Evolutionary conservation across 805 yeast genomes (phyloP).

Genomic region (Komagataella populi): DNA sequence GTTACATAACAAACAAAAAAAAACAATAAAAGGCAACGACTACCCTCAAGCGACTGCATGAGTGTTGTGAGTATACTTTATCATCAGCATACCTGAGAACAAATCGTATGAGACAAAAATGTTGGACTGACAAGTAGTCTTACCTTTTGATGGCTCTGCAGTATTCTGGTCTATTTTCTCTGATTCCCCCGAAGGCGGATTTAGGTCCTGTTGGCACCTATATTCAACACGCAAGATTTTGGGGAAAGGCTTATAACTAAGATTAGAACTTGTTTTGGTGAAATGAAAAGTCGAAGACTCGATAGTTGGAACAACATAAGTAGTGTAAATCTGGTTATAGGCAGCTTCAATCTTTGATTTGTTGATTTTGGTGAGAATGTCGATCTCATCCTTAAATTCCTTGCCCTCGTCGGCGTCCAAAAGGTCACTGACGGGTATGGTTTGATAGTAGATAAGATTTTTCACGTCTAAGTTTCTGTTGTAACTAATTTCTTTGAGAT

Average conservation of each 20-base stretch:
- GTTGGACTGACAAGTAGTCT: slow-evolving; percentile 13
- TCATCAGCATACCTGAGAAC: slow-evolving; percentile 12
- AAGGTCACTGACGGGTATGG: neutral
- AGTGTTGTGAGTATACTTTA: slow-evolving; percentile 16
- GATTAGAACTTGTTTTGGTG: neutral
- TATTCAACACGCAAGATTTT: neutral
- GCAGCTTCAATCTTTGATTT: neutral
- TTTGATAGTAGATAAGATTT: neutral
- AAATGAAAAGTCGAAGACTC: neutral
- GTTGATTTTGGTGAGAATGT: slow-evolving; percentile 1
- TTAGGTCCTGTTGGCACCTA: neutral
- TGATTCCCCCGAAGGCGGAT: neutral
- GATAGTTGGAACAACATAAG: neutral
- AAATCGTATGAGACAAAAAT: slow-evolving; percentile 14
- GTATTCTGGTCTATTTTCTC: neutral
- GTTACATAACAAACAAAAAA: neutral
- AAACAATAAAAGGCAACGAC: neutral
- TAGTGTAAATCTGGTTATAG: neutral
- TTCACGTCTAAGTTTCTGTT: neutral
- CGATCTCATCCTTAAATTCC: slow-evolving; percentile 2
- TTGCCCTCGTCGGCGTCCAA: neutral
- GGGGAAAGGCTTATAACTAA: neutral
- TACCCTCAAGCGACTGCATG: slow-evolving; percentile 6
- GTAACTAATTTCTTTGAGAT: neutral
- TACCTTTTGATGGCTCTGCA: slow-evolving; percentile 4